Percentiles rank a stretch among this genome's conserved stretches.
Conservation (phyloP, 345 rosid genomes). For the Corchorus olitorius region DNA sequence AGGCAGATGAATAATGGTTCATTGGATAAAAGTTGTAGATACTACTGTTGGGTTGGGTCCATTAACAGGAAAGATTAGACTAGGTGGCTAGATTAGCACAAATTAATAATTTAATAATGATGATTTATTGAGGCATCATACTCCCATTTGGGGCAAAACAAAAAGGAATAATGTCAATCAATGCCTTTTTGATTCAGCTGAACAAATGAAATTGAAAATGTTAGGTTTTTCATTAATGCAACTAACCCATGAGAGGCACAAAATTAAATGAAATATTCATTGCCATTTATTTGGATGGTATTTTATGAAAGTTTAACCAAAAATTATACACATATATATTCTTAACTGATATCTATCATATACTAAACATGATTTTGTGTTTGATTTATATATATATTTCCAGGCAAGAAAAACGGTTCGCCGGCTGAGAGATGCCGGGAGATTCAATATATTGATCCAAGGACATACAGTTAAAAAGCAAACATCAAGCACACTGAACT, state of each 20-base stretch:
- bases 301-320: neutral
- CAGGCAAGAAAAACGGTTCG: slow-evolving; percentile 60
- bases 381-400: slow-evolving; percentile 16
- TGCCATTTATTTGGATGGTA: neutral
- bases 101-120: neutral
- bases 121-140: neutral
- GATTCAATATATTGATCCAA: slow-evolving; percentile 60
- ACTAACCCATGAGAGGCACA: neutral
- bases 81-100: neutral
- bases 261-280: neutral
- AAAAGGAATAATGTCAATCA: neutral
- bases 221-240: neutral
- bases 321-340: neutral
- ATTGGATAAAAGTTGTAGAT: neutral
- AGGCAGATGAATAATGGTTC: too few relatives aligned
- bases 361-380: neutral
- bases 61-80: neutral
- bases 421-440: slow-evolving; percentile 53
- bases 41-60: neutral
- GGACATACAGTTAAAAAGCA: slow-evolving; percentile 55
- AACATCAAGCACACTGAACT: slow-evolving; percentile 49
- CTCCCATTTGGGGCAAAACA: neutral
- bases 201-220: neutral
- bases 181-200: neutral
- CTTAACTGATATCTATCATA: neutral